Percentiles rank a stretch among this genome's conserved stretches.
Evolutionary conservation across 202 grass and related monocot species (phyloP).

Genomic region (Musa balbisiana): DNA sequence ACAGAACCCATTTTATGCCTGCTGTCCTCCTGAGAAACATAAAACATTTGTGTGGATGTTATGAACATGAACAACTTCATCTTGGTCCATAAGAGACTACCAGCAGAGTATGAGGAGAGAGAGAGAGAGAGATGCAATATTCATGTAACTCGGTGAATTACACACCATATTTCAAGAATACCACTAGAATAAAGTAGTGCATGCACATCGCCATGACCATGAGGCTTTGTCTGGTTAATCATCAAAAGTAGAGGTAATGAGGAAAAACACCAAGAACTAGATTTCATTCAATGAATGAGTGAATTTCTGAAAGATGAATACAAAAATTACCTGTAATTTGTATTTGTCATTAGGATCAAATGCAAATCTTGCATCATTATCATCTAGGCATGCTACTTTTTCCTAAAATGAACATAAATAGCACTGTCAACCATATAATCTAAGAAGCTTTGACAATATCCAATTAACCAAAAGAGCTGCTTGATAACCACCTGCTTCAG

Average conservation of each 20-base stretch:
- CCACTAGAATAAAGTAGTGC: constrained; percentile 92
- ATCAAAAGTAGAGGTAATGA: constrained; percentile 29
- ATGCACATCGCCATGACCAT: constrained; percentile 98
- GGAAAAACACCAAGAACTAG: background rate
- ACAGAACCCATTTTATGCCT: constrained; percentile 75
- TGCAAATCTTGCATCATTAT: constrained; percentile 85
- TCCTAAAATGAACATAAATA: constrained; percentile 43
- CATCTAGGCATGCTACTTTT: constrained; percentile 87
- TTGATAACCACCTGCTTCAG: constrained; percentile 61
- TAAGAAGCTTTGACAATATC: background rate
- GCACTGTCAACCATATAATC: background rate
- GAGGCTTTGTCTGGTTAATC: constrained; percentile 81
- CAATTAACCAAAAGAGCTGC: constrained; percentile 5
- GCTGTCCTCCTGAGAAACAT: constrained; percentile 51
- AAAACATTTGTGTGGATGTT: background rate
- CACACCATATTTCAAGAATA: constrained; percentile 74
- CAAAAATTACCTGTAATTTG: constrained; percentile 69
- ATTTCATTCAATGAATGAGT: background rate
- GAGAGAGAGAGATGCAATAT: constrained; percentile 6
- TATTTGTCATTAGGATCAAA: constrained; percentile 86
- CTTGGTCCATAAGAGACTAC: background rate
- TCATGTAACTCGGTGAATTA: constrained; percentile 16
- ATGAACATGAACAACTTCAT: constrained; percentile 17
- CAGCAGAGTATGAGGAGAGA: background rate
- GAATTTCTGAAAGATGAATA: background rate